A percentile compares a stretch with the other conserved stretches of the same genome.
Evolutionary conservation across 257 asterid species (phyloP).

Genomic region (Solanum bulbocastanum): DNA sequence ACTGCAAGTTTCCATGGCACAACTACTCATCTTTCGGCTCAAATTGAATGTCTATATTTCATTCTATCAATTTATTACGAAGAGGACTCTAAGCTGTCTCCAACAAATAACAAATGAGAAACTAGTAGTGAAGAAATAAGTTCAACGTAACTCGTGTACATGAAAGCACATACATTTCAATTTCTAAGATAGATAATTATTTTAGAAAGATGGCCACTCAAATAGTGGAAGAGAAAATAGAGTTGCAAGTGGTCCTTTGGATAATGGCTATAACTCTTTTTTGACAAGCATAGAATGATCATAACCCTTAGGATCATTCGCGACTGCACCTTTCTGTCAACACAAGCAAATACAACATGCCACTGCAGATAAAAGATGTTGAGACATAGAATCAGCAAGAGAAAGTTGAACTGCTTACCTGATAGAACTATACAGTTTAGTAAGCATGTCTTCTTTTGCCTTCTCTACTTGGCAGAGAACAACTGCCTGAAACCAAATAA

Average conservation of each 20-base stretch:
- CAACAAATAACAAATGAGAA: neutral
- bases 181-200: neutral
- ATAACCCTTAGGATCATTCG: neutral
- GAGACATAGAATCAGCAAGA: neutral
- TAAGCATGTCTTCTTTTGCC: slow-evolving; percentile 96
- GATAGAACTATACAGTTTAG: slow-evolving; percentile 80
- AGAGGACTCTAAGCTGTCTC: neutral
- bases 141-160: neutral
- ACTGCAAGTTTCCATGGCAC: neutral
- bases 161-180: neutral
- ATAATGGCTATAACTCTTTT: neutral
- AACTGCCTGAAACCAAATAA: slow-evolving; percentile 57
- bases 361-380: neutral
- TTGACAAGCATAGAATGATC: neutral
- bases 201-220: neutral
- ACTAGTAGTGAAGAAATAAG: neutral
- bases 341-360: neutral
- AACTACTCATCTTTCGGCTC: neutral
- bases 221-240: neutral
- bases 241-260: neutral
- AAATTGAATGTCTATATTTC: neutral
- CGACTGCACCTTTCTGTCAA: neutral
- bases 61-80: neutral
- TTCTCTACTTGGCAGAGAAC: slow-evolving; percentile 95
- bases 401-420: slow-evolving; percentile 33